Evolutionary conservation across 768 basidiomycete genomes (phyloP).

Genomic region (Xerocomus spinulosus): DNA sequence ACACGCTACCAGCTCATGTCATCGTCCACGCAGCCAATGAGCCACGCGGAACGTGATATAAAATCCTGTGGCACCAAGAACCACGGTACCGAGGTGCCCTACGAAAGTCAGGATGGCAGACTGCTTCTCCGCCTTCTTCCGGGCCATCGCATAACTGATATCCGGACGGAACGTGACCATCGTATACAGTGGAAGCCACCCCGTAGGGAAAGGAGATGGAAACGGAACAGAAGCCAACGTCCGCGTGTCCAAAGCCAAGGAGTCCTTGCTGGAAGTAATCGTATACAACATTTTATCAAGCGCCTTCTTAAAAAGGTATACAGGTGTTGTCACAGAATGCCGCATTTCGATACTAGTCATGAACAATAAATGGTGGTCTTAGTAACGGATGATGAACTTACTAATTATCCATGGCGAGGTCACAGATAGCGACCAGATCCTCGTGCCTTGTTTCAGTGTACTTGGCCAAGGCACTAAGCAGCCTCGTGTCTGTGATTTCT

Average conservation of each 20-base stretch:
- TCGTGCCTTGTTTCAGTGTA: conserved; percentile 83
- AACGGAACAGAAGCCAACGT: conserved; percentile 51
- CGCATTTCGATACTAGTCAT: conserved; percentile 84
- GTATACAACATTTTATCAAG: conserved; percentile 72
- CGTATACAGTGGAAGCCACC: conserved; percentile 92
- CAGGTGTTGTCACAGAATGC: conserved; percentile 78
- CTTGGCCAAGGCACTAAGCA: conserved; percentile 62
- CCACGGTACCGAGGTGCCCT: conserved; percentile 45
- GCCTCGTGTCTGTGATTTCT: conserved; percentile 45
- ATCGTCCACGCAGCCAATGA: conserved; percentile 22
- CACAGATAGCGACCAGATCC: conserved; percentile 86
- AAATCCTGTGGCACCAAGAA: conserved; percentile 41
- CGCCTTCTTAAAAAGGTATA: conserved; percentile 74
- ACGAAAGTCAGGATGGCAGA: conserved; percentile 50
- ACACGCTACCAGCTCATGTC: conserved; percentile 14
- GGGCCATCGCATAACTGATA: conserved; percentile 82
- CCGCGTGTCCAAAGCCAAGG: conserved; percentile 44
- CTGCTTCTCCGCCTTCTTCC: conserved; percentile 67
- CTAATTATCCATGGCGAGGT: conserved; percentile 97
- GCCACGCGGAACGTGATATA: conserved; percentile 24
- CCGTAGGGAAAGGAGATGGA: conserved; percentile 53
- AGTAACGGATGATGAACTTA: conserved; percentile 45
- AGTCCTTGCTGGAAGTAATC: conserved; percentile 49
- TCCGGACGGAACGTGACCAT: conserved; percentile 99
- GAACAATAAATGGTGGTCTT: conserved; percentile 19